Conservation (phyloP, 257 asterid genomes). For the Ehretia macrophylla region DNA sequence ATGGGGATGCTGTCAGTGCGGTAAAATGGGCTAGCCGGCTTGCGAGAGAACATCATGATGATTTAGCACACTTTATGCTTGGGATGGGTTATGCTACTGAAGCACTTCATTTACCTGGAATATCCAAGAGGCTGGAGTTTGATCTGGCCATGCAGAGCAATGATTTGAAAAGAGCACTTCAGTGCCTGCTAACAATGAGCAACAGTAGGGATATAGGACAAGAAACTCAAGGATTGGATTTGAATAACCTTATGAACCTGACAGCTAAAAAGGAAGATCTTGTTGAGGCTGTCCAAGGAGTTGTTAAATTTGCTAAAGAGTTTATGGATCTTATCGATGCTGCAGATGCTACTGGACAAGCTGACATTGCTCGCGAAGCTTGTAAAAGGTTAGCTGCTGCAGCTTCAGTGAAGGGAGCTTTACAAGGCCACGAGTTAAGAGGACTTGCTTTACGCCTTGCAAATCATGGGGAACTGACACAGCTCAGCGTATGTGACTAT, state of each 20-base stretch:
- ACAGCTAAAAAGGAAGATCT: slow-evolving; percentile 79
- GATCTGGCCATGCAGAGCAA: slow-evolving; percentile 96
- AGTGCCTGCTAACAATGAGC: slow-evolving; percentile 94
- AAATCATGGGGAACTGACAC: slow-evolving; percentile 96
- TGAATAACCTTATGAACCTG: slow-evolving; percentile 85
- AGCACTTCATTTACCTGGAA: slow-evolving; percentile 98
- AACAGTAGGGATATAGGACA: slow-evolving; percentile 97
- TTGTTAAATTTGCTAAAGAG: slow-evolving; percentile 90
- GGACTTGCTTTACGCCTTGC: slow-evolving; percentile 93
- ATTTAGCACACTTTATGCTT: slow-evolving; percentile 97
- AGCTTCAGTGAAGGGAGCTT: slow-evolving; percentile 95
- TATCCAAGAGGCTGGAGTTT: slow-evolving; percentile 93
- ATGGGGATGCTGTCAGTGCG: slow-evolving; percentile 98
- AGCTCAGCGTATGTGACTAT: slow-evolving; percentile 68
- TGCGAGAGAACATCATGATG: slow-evolving; percentile 98
- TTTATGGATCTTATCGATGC: slow-evolving; percentile 91
- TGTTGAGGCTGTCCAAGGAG: slow-evolving; percentile 97
- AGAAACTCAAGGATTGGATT: slow-evolving; percentile 85
- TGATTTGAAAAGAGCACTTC: slow-evolving; percentile 90
- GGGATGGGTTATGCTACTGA: slow-evolving; percentile 99
- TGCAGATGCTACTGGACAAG: slow-evolving; percentile 99
- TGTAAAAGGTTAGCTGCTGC: slow-evolving; percentile 97
- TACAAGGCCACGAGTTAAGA: slow-evolving; percentile 82
- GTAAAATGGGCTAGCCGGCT: slow-evolving; percentile 99
- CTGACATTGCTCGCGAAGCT: slow-evolving; percentile 97